Evolutionary conservation across 345 rosid species (phyloP), one percentile per base, ranked within the genome.

Genomic region (Combretum micranthum): DNA sequence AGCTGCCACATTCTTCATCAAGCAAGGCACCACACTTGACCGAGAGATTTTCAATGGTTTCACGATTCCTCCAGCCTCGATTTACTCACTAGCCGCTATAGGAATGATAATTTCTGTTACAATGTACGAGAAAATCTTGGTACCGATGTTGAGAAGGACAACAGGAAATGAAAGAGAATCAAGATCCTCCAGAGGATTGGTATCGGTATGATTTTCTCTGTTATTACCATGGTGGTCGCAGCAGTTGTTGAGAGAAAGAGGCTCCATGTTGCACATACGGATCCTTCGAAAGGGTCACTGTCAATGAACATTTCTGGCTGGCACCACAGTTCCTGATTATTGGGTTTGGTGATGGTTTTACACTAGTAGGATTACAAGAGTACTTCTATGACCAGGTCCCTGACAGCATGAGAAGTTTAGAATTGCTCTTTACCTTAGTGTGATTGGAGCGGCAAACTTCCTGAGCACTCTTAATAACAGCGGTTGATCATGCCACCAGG

Each of bases 331-430:
- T 81, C 66, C 39, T 86, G 53, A 73, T 86, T 57, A 55, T 86
- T 2, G 98, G 98, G 14, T 37, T 85, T 0, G 95, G 87, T 6
- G 97, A 92, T 25, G 82, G 84, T 2, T 86, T 92, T 58, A 61
- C 95, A 18, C 73, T 88, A 3, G 93, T 92, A 15, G 98, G 98
- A 17, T 72, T 92, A 42, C 96, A 88, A 63, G 98, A 92, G 68
- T 92, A 83, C 56, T 92, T 92, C 60, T 86, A 92, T 15, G 95
- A 92, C 59, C 98, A 92, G 74, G 98, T 92, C 42, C 97, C 98
- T 0, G 96, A 92, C 69, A 80, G 93, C 0, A 92, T 92, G 98
- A 72, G 98, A 67, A 92, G 93, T 69, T 57, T 92, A 62, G 98
- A 44, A 88, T 92, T 46, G 98, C 98, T 9, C 74, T 88, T 20